A percentile compares a stretch with the other conserved stretches of the same genome.
phyloP scores from a whole-genome alignment of 2,329 filamentous ascomycete species.

The Ophiostoma triangulosporum region DNA sequence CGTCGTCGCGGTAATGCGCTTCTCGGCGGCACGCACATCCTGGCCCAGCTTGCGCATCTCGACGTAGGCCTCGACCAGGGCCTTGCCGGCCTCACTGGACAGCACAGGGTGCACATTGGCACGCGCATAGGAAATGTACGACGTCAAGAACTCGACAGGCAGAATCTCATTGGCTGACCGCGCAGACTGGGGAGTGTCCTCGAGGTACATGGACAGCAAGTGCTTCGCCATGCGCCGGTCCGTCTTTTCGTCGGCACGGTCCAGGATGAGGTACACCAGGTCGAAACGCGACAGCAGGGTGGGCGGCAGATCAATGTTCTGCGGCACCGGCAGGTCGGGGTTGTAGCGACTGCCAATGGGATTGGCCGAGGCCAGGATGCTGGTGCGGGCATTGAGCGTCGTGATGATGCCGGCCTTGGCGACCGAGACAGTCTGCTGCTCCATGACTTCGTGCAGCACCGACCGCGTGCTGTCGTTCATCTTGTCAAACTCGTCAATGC shows the following conservation, averaged over 20 bases:
- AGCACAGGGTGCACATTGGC: constrained; percentile 72
- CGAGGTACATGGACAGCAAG: constrained; percentile 89
- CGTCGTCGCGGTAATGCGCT: constrained; percentile 94
- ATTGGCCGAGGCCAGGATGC: constrained; percentile 92
- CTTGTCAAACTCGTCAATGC: constrained; percentile 77
- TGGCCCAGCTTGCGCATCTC: constrained; percentile 90
- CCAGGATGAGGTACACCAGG: constrained; percentile 89
- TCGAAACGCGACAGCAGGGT: constrained; percentile 94
- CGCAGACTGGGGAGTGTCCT: constrained; percentile 83
- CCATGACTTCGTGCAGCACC: constrained; percentile 79
- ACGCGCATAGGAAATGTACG: constrained; percentile 94
- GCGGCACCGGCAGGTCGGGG: constrained; percentile 83
- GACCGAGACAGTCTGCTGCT: constrained; percentile 74
- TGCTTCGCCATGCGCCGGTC: constrained; percentile 86
- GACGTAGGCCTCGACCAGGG: constrained; percentile 78
- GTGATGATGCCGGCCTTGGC: constrained; percentile 92
- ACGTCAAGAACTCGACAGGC: constrained; percentile 87
- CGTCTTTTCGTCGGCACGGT: constrained; percentile 78
- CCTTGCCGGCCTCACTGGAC: constrained; percentile 64
- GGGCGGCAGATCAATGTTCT: constrained; percentile 94
- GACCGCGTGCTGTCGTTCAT: constrained; percentile 70
- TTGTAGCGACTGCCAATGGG: constrained; percentile 98
- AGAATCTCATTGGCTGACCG: constrained; percentile 61
- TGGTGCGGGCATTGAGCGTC: constrained; percentile 88
- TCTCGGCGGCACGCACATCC: constrained; percentile 75